phyloP scores from a whole-genome alignment of 2,329 filamentous ascomycete genomes.

The Exophiala viscosa region DNA sequence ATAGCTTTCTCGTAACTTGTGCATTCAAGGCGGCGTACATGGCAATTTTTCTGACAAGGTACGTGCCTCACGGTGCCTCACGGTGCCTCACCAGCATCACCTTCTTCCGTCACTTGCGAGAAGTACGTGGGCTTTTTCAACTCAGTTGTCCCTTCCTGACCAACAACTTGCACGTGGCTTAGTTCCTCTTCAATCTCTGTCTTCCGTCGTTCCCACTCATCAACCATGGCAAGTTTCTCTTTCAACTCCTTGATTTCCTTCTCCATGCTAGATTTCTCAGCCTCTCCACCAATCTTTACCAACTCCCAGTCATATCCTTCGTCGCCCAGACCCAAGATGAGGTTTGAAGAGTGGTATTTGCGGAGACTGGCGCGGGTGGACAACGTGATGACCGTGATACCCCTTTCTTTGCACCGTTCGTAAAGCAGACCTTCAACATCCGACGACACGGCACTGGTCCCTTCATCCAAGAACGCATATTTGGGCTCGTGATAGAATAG shows the following conservation, averaged over 20 bases:
- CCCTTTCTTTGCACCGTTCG: conserved; percentile 85
- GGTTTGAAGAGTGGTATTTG: conserved; percentile 90
- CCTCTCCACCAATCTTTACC: conserved; percentile 86
- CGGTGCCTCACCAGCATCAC: no score
- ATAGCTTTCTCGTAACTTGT: no score
- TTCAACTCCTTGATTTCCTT: conserved; percentile 82
- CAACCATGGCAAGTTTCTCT: conserved; percentile 74
- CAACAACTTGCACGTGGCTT: conserved; percentile 56
- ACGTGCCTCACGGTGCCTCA: no score
- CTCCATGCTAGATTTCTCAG: conserved; percentile 90
- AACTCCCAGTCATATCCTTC: conserved; percentile 86
- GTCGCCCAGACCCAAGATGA: conserved; percentile 76
- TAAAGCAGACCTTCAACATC: conserved; percentile 94
- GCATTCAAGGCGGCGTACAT: no score
- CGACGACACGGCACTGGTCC: conserved; percentile 86
- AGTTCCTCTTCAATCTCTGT: conserved; percentile 82
- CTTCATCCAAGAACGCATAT: conserved; percentile 93
- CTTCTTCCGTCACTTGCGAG: no score
- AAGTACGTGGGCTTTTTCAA: conserved; percentile 1
- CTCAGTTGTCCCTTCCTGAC: neutral
- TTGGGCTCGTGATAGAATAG: conserved; percentile 90
- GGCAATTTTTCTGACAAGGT: no score
- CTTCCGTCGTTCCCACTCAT: conserved; percentile 74
- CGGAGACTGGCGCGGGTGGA: conserved; percentile 92
- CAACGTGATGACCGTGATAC: conserved; percentile 94